Evolutionary conservation across 352 stramenopile species (phyloP).

Genomic region (Phytophthora sansomeana): DNA sequence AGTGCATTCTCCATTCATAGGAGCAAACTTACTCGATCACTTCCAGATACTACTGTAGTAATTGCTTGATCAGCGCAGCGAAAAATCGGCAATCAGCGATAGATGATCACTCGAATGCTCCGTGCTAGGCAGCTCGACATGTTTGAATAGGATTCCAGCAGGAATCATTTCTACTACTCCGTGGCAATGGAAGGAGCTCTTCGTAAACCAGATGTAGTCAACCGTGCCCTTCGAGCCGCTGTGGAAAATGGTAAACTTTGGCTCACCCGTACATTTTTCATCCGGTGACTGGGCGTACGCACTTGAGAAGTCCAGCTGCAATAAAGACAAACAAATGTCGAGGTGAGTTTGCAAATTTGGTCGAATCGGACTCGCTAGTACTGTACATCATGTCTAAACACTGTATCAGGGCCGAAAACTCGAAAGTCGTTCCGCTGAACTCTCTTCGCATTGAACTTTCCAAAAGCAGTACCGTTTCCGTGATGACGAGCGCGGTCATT

Average conservation of each 20-base stretch:
- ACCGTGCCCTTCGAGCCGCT: slow-evolving; percentile 61
- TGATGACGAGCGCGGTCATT: slow-evolving; percentile 45
- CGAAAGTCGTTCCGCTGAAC: slow-evolving; percentile 31
- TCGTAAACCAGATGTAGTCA: slow-evolving; percentile 80
- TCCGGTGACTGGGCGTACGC: slow-evolving; percentile 70
- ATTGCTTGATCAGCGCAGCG: slow-evolving; percentile 26
- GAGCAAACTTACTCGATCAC: background rate
- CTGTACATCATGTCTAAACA: slow-evolving; percentile 44
- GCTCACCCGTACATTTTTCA: slow-evolving; percentile 58
- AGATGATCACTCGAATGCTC: slow-evolving; percentile 74
- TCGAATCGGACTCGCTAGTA: no score
- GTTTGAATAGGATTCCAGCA: slow-evolving; percentile 55
- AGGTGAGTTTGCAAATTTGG: background rate
- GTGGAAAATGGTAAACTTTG: slow-evolving; percentile 81
- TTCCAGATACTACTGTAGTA: no score
- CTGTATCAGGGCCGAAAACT: slow-evolving; percentile 23
- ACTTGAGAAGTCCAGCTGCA: slow-evolving; percentile 61
- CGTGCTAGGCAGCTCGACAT: slow-evolving; percentile 57
- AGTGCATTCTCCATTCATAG: slow-evolving; percentile 2
- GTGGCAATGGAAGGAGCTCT: slow-evolving; percentile 56
- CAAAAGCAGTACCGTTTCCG: slow-evolving; percentile 47
- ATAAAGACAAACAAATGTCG: background rate
- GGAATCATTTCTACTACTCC: slow-evolving; percentile 73
- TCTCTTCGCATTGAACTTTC: slow-evolving; percentile 42
- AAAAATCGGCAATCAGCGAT: slow-evolving; percentile 74